A percentile compares a stretch with the other conserved stretches of the same genome.
Conservation (phyloP, 148 eudicot species). For the Camellia lanceoleosa region DNA sequence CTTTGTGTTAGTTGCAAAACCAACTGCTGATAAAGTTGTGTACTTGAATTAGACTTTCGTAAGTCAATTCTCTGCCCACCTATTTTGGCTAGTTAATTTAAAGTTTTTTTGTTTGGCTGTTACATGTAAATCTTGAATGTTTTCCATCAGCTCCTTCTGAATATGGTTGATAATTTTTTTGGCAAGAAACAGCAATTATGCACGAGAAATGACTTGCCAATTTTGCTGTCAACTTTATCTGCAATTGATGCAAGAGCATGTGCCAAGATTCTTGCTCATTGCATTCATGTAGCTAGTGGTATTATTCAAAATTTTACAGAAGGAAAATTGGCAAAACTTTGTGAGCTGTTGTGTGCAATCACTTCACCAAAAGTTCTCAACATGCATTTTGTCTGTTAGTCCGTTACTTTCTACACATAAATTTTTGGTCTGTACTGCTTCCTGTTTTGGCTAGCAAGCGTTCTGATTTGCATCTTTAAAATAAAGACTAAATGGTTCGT, state of each 20-base stretch:
- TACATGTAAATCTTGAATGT: neutral
- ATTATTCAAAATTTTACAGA: neutral
- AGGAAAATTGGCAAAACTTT: neutral
- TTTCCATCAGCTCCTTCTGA: neutral
- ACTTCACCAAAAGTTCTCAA: neutral
- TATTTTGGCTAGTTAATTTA: neutral
- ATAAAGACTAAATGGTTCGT: neutral
- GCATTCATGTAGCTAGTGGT: neutral
- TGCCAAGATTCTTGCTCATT: neutral
- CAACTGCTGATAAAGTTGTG: neutral
- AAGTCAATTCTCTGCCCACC: conserved; percentile 1
- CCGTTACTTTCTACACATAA: neutral
- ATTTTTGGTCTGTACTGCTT: neutral
- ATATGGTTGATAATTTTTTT: neutral
- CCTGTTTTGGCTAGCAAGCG: too few relatives aligned
- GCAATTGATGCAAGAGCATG: neutral
- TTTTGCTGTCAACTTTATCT: neutral
- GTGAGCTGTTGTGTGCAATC: neutral
- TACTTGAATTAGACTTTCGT: neutral
- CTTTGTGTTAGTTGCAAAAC: neutral
- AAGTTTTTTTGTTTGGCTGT: neutral
- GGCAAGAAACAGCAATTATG: neutral
- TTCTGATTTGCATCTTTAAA: too few relatives aligned
- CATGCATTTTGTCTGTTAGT: neutral
- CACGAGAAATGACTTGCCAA: neutral